A percentile compares a stretch with the other conserved stretches of the same genome.
phyloP scores from a whole-genome alignment of 1,284 basidiomycete species.

The Tilletia walkeri region DNA sequence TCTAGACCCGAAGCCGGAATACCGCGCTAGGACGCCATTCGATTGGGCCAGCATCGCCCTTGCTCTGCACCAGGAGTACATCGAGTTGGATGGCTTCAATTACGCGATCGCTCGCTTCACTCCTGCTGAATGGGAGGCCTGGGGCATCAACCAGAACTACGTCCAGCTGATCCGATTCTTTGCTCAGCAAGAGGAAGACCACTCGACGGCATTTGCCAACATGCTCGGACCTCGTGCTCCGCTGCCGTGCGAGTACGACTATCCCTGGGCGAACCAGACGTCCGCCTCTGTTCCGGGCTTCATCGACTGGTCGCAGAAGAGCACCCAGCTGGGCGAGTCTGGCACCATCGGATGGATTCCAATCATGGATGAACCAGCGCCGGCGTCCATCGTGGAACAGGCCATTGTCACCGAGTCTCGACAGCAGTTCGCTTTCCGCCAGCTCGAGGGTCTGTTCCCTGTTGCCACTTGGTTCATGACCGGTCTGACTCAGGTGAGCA shows the following conservation, averaged over 20 bases:
- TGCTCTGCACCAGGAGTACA: slow-evolving; percentile 27
- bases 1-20: slow-evolving; percentile 9
- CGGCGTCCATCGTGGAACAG: slow-evolving; percentile 39
- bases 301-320: slow-evolving; percentile 36
- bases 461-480: slow-evolving; percentile 44
- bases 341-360: slow-evolving; percentile 43
- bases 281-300: slow-evolving; percentile 28
- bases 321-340: slow-evolving; percentile 42
- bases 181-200: slow-evolving; percentile 44
- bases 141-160: slow-evolving; percentile 23
- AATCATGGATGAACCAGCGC: slow-evolving; percentile 39
- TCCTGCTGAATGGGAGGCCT: slow-evolving; percentile 34
- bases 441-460: slow-evolving; percentile 36
- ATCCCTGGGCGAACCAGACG: slow-evolving; percentile 28
- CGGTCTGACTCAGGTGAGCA: slow-evolving; percentile 25
- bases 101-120: slow-evolving; percentile 39
- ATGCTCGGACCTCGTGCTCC: slow-evolving; percentile 39
- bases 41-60: slow-evolving; percentile 15
- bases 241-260: slow-evolving; percentile 38
- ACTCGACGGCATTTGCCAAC: slow-evolving; percentile 37
- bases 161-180: slow-evolving; percentile 33
- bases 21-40: slow-evolving; percentile 4
- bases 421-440: slow-evolving; percentile 39
- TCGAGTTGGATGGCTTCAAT: slow-evolving; percentile 47
- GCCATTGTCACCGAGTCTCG: slow-evolving; percentile 44